phyloP scores from a whole-genome alignment of 169 alveolate species.

The Theileria luwenshuni region DNA sequence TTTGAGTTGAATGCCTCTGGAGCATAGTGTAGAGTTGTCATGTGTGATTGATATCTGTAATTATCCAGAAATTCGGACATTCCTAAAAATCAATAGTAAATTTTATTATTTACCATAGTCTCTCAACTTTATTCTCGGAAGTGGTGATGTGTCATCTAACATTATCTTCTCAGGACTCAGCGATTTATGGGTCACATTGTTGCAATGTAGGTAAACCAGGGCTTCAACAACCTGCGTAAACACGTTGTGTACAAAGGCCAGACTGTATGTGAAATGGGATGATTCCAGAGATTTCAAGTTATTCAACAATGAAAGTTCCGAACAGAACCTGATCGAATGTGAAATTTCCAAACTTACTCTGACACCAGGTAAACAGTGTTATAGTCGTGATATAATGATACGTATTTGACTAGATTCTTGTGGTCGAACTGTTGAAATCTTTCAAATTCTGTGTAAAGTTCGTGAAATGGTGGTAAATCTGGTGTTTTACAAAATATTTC shows the following conservation, averaged over 20 bases:
- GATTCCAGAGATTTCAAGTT: constrained; percentile 1
- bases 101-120: constrained; percentile 24
- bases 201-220: constrained; percentile 58
- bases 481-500: constrained; percentile 36
- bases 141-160: constrained; percentile 37
- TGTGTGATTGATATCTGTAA: constrained; percentile 27
- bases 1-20: constrained; percentile 44
- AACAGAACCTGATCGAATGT: constrained; percentile 18
- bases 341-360: constrained; percentile 28
- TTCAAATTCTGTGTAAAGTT: constrained; percentile 34
- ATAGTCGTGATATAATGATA: constrained; percentile 44
- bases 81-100: constrained; percentile 28
- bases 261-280: constrained; percentile 16
- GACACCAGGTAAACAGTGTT: constrained; percentile 54
- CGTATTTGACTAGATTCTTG: constrained; percentile 46
- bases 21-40: constrained; percentile 25
- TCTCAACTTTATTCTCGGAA: constrained; percentile 21
- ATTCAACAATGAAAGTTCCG: constrained; percentile 19
- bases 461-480: constrained; percentile 48
- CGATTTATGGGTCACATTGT: constrained; percentile 55
- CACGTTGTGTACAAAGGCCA: constrained; percentile 54
- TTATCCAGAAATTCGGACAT: constrained; percentile 20
- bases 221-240: constrained; percentile 64
- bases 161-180: constrained; percentile 54
- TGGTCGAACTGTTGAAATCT: constrained; percentile 27